phyloP scores from a whole-genome alignment of 306 rosid genomes.

The Prunus mira region DNA sequence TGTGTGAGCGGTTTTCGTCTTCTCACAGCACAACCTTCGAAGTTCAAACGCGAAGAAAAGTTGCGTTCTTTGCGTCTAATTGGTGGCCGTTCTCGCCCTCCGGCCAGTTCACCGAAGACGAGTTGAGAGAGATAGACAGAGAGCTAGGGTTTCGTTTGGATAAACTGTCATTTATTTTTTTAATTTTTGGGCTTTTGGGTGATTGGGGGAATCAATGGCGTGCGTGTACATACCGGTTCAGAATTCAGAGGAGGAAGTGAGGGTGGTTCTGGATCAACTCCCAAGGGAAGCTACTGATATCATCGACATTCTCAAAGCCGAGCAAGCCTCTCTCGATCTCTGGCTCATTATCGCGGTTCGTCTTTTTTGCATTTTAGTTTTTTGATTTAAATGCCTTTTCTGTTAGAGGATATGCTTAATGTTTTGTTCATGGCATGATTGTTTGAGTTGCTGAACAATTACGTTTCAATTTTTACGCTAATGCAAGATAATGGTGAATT shows the following conservation, averaged over 20 bases:
- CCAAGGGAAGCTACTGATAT: slow-evolving; percentile 94
- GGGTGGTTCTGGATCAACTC: slow-evolving; percentile 93
- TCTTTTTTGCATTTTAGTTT: neutral
- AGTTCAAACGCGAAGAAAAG: slow-evolving; percentile 1
- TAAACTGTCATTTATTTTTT: neutral
- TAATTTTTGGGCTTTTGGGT: neutral
- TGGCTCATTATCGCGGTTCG: slow-evolving; percentile 96
- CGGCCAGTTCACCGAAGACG: neutral
- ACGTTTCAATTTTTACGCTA: neutral
- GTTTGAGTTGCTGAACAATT: no score
- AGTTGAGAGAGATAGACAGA: neutral
- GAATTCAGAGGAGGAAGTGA: slow-evolving; percentile 97
- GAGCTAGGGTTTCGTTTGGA: slow-evolving; percentile 39
- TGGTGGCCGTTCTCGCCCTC: neutral
- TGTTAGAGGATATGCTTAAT: neutral
- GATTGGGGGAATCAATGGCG: slow-evolving; percentile 48
- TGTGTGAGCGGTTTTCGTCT: neutral
- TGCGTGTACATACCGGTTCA: slow-evolving; percentile 93
- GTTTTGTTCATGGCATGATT: no score
- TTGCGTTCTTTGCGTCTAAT: neutral
- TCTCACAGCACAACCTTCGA: neutral
- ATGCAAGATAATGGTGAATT: neutral
- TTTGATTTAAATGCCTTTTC: neutral
- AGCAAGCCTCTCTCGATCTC: slow-evolving; percentile 98
- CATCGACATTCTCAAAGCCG: slow-evolving; percentile 94